Percentiles rank a stretch among this genome's conserved stretches.
Evolutionary conservation across 2,329 filamentous ascomycete genomes (phyloP).

Genomic region (Nemania sp.): DNA sequence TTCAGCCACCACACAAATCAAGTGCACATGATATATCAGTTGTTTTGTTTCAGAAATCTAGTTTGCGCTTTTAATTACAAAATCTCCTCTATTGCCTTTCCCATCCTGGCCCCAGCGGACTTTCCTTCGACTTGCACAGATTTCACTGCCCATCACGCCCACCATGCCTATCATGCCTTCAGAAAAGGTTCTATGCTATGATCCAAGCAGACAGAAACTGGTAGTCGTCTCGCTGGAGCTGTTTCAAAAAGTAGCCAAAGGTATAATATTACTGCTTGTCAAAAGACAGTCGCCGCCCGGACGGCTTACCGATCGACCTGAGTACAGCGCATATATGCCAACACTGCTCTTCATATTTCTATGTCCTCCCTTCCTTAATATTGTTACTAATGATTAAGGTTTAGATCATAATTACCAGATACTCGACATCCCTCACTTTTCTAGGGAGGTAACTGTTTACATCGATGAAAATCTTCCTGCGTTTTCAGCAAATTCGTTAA

Average conservation of each 20-base stretch:
- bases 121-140: too few species aligned
- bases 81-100: too few species aligned
- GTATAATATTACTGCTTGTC: not conserved
- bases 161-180: not conserved
- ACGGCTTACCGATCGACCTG: too few species aligned
- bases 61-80: too few species aligned
- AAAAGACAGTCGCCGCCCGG: too few species aligned
- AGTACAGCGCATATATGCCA: too few species aligned
- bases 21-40: too few species aligned
- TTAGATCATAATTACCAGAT: not conserved
- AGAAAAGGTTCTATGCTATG: not conserved
- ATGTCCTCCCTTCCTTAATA: too few species aligned
- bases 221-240: not conserved
- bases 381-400: not conserved
- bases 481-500: not conserved
- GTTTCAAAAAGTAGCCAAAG: not conserved
- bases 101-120: too few species aligned
- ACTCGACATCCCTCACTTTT: not conserved
- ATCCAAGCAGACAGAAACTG: not conserved
- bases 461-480: not conserved
- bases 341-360: too few species aligned
- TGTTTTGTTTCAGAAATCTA: too few species aligned
- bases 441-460: not conserved
- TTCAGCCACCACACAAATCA: too few species aligned
- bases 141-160: not conserved